Percentiles rank a stretch among this genome's conserved stretches.
Evolutionary conservation across 1,139 yeast genomes (phyloP).

Genomic region (Yamadazyma pseudoaaseri): DNA sequence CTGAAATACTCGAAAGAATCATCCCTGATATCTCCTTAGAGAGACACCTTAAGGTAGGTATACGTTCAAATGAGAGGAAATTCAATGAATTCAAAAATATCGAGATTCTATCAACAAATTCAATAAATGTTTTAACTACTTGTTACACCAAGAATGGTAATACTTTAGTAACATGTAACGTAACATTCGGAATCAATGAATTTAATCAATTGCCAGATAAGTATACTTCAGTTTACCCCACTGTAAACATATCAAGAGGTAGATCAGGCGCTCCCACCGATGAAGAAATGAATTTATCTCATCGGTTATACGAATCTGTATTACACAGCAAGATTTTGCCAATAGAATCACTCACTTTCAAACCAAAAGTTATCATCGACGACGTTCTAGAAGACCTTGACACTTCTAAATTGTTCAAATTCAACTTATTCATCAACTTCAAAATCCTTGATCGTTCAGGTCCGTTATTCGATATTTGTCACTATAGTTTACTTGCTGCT

Average conservation of each 20-base stretch:
- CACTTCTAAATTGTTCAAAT: constrained; percentile 48
- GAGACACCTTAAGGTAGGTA: constrained; percentile 69
- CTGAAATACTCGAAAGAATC: constrained; percentile 77
- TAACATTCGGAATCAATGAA: constrained; percentile 70
- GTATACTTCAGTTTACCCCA: constrained; percentile 64
- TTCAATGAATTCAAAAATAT: constrained; percentile 72
- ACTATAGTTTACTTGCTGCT: constrained; percentile 68
- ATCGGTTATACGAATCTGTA: constrained; percentile 59
- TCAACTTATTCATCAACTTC: constrained; percentile 67
- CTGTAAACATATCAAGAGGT: constrained; percentile 79
- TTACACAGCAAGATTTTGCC: constrained; percentile 55
- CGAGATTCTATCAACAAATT: constrained; percentile 26
- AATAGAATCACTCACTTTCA: constrained; percentile 19
- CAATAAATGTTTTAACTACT: constrained; percentile 51
- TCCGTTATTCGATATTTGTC: constrained; percentile 76
- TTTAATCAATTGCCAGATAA: constrained; percentile 21
- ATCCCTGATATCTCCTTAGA: constrained; percentile 84
- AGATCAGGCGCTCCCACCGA: constrained; percentile 79
- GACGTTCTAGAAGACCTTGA: constrained; percentile 10
- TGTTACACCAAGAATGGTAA: constrained; percentile 73
- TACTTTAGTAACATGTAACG: constrained; percentile 73
- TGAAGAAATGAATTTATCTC: constrained; percentile 85
- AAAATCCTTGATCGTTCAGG: constrained; percentile 81
- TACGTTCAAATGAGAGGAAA: constrained; percentile 70
- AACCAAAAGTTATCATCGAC: constrained; percentile 51